Percentiles rank a stretch among this genome's conserved stretches.
Evolutionary conservation across 2,329 filamentous ascomycete genomes (phyloP).

Genomic region (Trichoderma atrobrunneum): DNA sequence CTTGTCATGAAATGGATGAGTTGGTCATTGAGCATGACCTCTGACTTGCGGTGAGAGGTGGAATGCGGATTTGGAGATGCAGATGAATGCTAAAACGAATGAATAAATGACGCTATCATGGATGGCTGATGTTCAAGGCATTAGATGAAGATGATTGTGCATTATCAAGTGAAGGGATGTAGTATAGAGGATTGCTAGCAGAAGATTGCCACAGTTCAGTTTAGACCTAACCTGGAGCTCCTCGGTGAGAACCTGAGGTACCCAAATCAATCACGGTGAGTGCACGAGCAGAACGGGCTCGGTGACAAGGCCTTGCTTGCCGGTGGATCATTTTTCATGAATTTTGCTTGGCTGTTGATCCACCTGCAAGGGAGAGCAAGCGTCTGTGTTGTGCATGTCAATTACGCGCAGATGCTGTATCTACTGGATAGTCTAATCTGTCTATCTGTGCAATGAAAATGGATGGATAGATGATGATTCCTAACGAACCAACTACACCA

Average conservation of each 20-base stretch:
- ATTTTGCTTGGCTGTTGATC: not conserved
- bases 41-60: not conserved
- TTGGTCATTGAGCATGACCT: not conserved
- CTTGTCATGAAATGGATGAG: not conserved
- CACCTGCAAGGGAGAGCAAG: not conserved
- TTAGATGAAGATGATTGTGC: not conserved
- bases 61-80: not conserved
- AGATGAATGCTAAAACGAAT: not conserved
- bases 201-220: not conserved
- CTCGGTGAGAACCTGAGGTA: not conserved
- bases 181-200: not conserved
- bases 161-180: not conserved
- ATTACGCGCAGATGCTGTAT: not conserved
- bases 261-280: not conserved
- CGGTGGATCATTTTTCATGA: not conserved
- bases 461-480: not conserved
- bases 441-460: not conserved
- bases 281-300: not conserved
- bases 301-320: not conserved
- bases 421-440: not conserved
- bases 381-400: not conserved
- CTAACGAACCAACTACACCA: no score
- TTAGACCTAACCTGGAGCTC: slow-evolving; percentile 1
- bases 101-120: not conserved
- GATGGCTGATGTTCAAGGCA: not conserved